These are phyloP conservation scores for Cryptomeria japonica DNA, from an alignment of 75 land plant genomes.

Conservation along the genomic window DNA sequence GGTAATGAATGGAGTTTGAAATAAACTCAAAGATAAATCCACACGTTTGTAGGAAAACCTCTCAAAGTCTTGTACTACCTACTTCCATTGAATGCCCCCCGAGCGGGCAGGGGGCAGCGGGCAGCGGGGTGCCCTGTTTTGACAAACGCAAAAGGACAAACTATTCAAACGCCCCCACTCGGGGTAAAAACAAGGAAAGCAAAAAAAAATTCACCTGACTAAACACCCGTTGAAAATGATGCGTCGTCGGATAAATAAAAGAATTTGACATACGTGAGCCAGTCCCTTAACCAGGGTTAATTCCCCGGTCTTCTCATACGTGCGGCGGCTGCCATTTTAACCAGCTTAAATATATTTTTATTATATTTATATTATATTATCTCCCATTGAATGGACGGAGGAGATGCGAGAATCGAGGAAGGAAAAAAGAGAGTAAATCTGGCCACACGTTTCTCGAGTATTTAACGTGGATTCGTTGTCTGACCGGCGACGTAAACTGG, in stretches of 20 bases:
- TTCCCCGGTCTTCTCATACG: neutral
- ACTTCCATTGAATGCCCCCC: neutral
- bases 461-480: constrained; percentile 6
- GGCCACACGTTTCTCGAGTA: constrained; percentile 3
- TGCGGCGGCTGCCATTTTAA: neutral
- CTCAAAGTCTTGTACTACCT: neutral
- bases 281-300: neutral
- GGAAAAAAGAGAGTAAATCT: neutral
- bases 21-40: neutral
- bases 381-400: neutral
- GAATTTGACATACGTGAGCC: neutral
- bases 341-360: neutral
- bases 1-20: too few species aligned
- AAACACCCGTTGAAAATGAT: neutral
- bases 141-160: neutral
- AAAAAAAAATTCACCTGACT: neutral
- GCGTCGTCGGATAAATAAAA: neutral
- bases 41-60: neutral
- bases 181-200: neutral
- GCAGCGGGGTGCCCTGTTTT: neutral
- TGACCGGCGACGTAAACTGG: neutral
- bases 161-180: neutral
- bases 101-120: neutral
- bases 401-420: neutral
- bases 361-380: neutral